Base-by-base conservation (phyloP, 306 rosid species). In the Trichosanthes cucumerina region DNA sequence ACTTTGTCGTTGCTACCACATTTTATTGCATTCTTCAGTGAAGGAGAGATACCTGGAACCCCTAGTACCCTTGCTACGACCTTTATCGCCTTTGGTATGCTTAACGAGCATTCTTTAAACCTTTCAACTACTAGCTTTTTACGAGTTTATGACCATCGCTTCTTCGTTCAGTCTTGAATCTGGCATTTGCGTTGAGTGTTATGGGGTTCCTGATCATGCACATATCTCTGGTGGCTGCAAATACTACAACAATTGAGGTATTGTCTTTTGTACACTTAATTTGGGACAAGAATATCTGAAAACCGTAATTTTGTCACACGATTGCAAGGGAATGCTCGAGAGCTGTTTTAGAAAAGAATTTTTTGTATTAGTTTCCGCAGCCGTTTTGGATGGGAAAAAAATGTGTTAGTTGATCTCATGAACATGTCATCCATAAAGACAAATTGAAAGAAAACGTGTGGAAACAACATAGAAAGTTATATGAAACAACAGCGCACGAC, bases 1-100 rank as follows among this genome's bases (percentile, higher is more conserved):
- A 89, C 99, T 44, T 81, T 89, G 81, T 92, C 94, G 38, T 82
- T 96, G 69, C 80, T 96, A 81, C 99, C 99, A 0, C 90, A 96
- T 80, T 93, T 96, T 78, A 85, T 91, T 31, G 90, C 96, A 74
- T 96, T 96, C 87, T 96, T 96, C 78, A 92, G 96, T 64, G 98
- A 96, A 60, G 96, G 86, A 69, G 99, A 96, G 89, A 91, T 96
- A 65, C 98, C 99, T 11, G 99, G 96, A 77, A 83, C 97, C 15
- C 99, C 99, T 62, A 90, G 99, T 73, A 86, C 99, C 66, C 99
- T 96, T 74, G 99, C 99, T 16, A 96, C 98, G 24, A 96, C 99
- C 78, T 96, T 96, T 86, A 95, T 96, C 84, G 94, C 99, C 65
- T 96, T 96, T 36, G 99, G 99, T 96, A 87, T 80, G 86, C 66